Evolutionary conservation across 179 eudicot species (phyloP), one percentile per base, ranked within the genome.

Genomic region (Carnegiea gigantea): DNA sequence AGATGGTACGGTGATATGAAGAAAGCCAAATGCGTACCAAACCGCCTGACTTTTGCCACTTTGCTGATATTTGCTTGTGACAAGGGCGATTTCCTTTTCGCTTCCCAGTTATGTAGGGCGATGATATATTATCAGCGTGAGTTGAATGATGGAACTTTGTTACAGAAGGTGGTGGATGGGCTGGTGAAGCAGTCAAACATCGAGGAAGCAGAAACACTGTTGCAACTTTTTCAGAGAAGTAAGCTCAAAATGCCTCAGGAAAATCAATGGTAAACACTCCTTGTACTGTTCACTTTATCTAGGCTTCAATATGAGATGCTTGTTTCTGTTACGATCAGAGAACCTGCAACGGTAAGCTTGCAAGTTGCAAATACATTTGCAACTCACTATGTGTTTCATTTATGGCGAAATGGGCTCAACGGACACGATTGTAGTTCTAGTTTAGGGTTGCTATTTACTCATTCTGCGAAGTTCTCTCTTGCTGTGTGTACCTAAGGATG

Each of bases 41-140:
- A 87, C 77, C 82, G 79, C 9, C 53, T 26, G n/a, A 88, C 86
- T n/a, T 87, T 85, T 81, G 65, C 70, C 46, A 79, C 54, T 6
- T 79, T 94, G 60, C 36, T 92, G 73, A 87, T 87, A 18, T 87
- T 85, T 76, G 94, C 86, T 73, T 87, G 92, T 81, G 87, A 89
- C 18, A 85, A 80, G 36, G 87, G 75, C 73, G 94, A 92, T 79
- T 80, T 85, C 59, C 77, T 46, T 75, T 90, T 88, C 83, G 92
- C 82, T 64, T 78, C 88, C 53, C 86, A 85, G 88, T 76, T 92
- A 57, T 89, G 88, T 81, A 88, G 85, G 81, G 83, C 62, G 38
- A 6, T 82, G 51, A 64, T 91, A 7, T 76, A 60, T 24, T 30
- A 84, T 67, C 53, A 40, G 38, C 75, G 73, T 30, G 78, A 83